Base-by-base conservation (phyloP, 208 protist species). In the Wallacemonas collosoma region DNA sequence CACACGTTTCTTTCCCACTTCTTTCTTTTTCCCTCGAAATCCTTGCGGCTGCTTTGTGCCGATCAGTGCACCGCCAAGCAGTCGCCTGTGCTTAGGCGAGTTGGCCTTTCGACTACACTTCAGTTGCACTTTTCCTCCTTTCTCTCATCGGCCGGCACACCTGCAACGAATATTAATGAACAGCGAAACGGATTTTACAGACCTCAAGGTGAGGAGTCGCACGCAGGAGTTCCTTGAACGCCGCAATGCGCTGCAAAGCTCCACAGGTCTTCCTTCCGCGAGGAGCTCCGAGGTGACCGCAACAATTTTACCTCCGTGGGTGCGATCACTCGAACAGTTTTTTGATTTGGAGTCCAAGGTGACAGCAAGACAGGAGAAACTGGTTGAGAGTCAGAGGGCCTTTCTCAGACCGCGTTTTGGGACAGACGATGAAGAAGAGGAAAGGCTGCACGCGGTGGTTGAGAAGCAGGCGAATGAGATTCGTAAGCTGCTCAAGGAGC, bases 401-500 rank as follows among this genome's bases (percentile, higher is more conserved):
- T 90, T 91, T 68, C 70, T 93, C 5, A 60, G 68, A 50, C 85
- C 88, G 6, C 81, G 78, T 26, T 86, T 95, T 70, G 57, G 75
- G 17, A 79, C 77, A 1, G 80, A 88, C 15, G 86, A 90, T 0
- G 86, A 84, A 17, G 86, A 95, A 38, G 41, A 65, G 17, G 55
- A 54, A 5, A 15, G 4, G 7, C 74, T 86, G 14, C 76, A 70
- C 43, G 68, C 69, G 3, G 41, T 48, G 43, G 80, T 91, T 14
- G 91, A 93, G 1, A 69, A 62, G 40, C 58, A 77, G 47, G 70
- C 84, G 2, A 61, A 54, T 1, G 82, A 88, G 0, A 72, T 92
- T 56, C 77, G 87, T 15, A 70, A 61, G n/a, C 58, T 87, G 3
- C 65, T 94, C 2, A 79, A 81, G n/a, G 89, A 85, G 67, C 68